Conservation (phyloP, 1,284 basidiomycete genomes). For the Binderoboletus segoi region DNA sequence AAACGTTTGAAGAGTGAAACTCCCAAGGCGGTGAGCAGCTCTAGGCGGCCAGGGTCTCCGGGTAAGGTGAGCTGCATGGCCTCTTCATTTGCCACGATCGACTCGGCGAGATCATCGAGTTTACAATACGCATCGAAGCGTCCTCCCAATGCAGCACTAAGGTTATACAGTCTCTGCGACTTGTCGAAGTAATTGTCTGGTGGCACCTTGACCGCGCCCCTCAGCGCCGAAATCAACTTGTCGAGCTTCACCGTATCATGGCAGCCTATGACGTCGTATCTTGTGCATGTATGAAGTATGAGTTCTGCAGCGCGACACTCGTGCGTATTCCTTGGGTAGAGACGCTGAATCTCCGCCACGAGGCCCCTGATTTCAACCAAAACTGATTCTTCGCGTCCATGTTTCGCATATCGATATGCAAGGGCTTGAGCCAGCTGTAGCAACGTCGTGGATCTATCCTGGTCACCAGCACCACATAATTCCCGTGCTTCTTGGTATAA, state of each 20-base stretch:
- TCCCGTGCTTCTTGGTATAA: slow-evolving; percentile 7
- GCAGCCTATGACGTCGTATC: background rate
- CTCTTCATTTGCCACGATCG: background rate
- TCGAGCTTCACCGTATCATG: background rate
- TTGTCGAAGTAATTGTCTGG: background rate
- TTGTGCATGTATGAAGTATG: background rate
- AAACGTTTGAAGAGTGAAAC: background rate
- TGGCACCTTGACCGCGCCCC: background rate
- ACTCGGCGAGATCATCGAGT: background rate
- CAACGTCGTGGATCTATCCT: background rate
- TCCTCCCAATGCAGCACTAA: background rate
- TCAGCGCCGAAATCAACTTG: background rate
- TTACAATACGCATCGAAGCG: background rate
- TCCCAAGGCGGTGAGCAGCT: background rate
- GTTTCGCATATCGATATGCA: background rate
- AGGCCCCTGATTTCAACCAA: background rate
- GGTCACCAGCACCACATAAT: background rate
- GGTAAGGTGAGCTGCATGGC: background rate
- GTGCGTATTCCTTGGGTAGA: background rate
- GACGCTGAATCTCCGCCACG: background rate
- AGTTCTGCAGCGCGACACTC: background rate
- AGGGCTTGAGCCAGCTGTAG: slow-evolving; percentile 1
- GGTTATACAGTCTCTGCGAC: slow-evolving; percentile 1
- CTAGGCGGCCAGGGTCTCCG: background rate
- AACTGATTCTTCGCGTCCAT: background rate